Evolutionary conservation across 306 rosid genomes (phyloP).

Genomic region (Ammopiptanthus mongolicus): DNA sequence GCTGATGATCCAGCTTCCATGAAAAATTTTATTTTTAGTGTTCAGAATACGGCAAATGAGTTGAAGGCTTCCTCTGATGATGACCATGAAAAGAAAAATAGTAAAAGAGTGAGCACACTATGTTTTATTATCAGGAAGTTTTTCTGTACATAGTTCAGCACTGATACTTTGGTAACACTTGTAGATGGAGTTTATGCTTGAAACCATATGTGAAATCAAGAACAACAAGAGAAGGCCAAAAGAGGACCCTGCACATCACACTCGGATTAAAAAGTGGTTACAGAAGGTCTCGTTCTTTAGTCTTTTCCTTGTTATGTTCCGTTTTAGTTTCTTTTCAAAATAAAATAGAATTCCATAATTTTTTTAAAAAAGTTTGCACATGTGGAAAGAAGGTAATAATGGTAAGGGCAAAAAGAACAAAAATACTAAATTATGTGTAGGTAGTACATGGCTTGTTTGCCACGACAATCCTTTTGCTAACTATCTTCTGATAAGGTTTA

Average conservation of each 20-base stretch:
- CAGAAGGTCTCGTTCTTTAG: conserved; percentile 54
- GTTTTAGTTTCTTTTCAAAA: not conserved
- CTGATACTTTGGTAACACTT: conserved; percentile 30
- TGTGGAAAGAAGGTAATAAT: not conserved
- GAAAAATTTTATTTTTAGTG: conserved; percentile 66
- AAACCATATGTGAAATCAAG: conserved; percentile 88
- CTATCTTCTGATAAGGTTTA: not conserved
- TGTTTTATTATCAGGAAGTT: conserved; percentile 9
- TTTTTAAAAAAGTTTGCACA: too few species aligned
- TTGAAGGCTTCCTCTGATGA: conserved; percentile 53
- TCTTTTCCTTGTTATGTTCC: conserved; percentile 2
- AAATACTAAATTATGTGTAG: not conserved
- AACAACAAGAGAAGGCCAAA: conserved; percentile 81
- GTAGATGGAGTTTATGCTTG: conserved; percentile 99
- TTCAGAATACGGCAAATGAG: conserved; percentile 71
- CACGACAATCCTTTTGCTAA: not conserved
- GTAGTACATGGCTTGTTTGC: not conserved
- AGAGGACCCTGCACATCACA: conserved; percentile 69
- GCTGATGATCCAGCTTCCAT: conserved; percentile 83
- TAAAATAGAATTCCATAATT: not conserved
- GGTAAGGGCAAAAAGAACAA: not conserved
- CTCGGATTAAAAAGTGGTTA: conserved; percentile 88
- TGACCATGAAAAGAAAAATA: conserved; percentile 37
- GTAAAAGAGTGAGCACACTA: conserved; percentile 66
- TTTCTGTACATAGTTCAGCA: not conserved